Evolutionary conservation across 169 alveolate species (phyloP), one percentile per base, ranked within the genome.

Genomic region (Plasmodium berghei): DNA sequence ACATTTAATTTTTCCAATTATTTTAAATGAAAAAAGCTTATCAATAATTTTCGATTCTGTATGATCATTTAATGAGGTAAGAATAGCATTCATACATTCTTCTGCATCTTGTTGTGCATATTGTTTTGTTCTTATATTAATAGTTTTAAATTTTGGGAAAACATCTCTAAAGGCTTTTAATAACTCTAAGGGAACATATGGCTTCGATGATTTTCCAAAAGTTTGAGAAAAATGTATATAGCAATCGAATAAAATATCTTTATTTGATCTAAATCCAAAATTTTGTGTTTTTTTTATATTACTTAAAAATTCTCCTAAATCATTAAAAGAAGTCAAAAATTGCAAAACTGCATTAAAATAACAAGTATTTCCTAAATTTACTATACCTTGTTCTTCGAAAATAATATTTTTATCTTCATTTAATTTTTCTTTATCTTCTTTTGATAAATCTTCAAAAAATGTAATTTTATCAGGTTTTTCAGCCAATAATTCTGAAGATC

Each of bases 341-440:
- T 96, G 97, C 73, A 96, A 74, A 5, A 96, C 96, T 0, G 99
- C 94, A 83, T 97, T 97, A 91, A 98, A 95, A 92, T 97, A 98
- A 67, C 99, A 98, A 12, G 99, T 98, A 83, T 98, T 98, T 34
- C 99, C 99, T 63, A 98, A 87, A 88, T 98, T 98, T 72, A 95
- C 97, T 49, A 98, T 85, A 10, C 99, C 99, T 74, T 95, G 89
- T 9, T 87, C 72, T 73, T 45, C 56, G 45, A 49, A 83, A 46
- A 64, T 55, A 28, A 72, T 83, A 34, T 70, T 89, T 74, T 71
- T 67, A 28, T 77, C 52, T 54, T 55, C 49, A 28, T 97, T 93
- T 26, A 98, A 54, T 75, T 92, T 88, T 34, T 98, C 97, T 89
- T 95, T 95, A 85, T 98, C 98, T 73, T 96, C 98, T 10, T 97